Evolutionary conservation across 73 alveolate species (phyloP), one percentile per base, ranked within the genome.

Genomic region (Effrenium voratum): DNA sequence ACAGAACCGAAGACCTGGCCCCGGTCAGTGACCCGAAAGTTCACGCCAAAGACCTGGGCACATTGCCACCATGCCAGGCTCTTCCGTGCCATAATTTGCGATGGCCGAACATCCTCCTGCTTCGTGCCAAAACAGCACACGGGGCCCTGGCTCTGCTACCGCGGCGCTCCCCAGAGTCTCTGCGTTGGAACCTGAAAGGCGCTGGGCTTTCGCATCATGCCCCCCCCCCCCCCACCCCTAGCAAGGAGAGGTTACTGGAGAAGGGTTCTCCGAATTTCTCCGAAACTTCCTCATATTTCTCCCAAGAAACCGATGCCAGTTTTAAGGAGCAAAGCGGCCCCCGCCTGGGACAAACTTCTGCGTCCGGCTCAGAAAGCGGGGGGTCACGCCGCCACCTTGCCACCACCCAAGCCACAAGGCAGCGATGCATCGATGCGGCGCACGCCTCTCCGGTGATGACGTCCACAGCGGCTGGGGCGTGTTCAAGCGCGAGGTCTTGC

Each of bases 121-220:
- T n/a, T 28, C 34, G 15, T 30, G 40, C 41, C 40, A 12, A 19
- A 52, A 52, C 26, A 52, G 19, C 87, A 76, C 19, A 36, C 5
- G 87, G 26, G 52, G 87, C 59, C 16, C 4, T 32, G 34, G 24
- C 94, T 22, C 75, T 70, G 55, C 94, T 86, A 49, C 83, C 63
- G n/a, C 94, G 94, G 13, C 94, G 94, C 30, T 86, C 81, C 45
- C 66, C 41, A 66, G 94, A 86, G 63, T 86, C 94, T 38, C 94
- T 40, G 19, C 94, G 81, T 36, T 86, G 94, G 40, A 86, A 86
- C 94, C 94, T 86, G 30, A 6, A 40, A 10, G 41, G 38, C 77
- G 77, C 34, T 34, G 1, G 38, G 34, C 77, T 30, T 19, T 4
- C 8, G 19, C 26, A 8, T n/a, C 63, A 52, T 63, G 44, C 5